phyloP scores from a whole-genome alignment of 2,329 filamentous ascomycete species.

The Alternaria sp. region DNA sequence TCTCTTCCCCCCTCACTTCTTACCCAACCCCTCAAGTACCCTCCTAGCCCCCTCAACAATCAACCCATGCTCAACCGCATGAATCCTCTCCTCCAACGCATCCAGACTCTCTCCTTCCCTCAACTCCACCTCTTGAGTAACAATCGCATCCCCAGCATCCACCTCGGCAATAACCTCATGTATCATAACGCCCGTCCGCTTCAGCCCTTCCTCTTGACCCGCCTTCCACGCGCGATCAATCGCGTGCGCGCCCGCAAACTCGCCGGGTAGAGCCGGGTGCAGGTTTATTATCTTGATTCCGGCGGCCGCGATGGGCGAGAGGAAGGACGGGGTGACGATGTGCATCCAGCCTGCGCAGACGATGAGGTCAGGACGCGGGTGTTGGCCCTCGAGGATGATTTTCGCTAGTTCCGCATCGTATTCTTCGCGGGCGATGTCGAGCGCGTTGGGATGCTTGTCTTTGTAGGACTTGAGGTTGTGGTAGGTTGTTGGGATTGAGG shows the following conservation, averaged over 20 bases:
- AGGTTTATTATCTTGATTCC: conserved; percentile 79
- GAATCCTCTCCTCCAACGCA: conserved; percentile 74
- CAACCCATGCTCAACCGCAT: conserved; percentile 75
- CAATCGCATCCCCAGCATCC: conserved; percentile 77
- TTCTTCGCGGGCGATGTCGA: conserved; percentile 63
- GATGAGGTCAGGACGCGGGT: conserved; percentile 68
- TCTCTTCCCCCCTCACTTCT: background rate
- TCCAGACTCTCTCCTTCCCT: conserved; percentile 64
- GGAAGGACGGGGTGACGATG: conserved; percentile 73
- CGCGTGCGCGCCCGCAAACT: conserved; percentile 78
- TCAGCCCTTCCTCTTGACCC: conserved; percentile 71
- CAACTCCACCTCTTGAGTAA: conserved; percentile 71
- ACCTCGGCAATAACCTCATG: conserved; percentile 81
- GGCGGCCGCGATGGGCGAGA: conserved; percentile 68
- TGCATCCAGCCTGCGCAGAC: conserved; percentile 88
- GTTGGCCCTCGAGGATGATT: conserved; percentile 66
- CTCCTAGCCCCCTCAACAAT: conserved; percentile 76
- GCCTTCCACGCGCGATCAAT: conserved; percentile 80
- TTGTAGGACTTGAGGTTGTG: conserved; percentile 83
- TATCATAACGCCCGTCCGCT: conserved; percentile 82
- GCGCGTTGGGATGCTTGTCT: conserved; percentile 64
- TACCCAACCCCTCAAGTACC: conserved; percentile 52
- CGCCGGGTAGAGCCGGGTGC: conserved; percentile 75
- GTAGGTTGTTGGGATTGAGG: conserved; percentile 74
- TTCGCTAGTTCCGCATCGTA: conserved; percentile 80